These are phyloP conservation scores for Eremochloa ophiuroides DNA, from an alignment of 176 grass and related monocot genomes.

Conservation along the genomic window DNA sequence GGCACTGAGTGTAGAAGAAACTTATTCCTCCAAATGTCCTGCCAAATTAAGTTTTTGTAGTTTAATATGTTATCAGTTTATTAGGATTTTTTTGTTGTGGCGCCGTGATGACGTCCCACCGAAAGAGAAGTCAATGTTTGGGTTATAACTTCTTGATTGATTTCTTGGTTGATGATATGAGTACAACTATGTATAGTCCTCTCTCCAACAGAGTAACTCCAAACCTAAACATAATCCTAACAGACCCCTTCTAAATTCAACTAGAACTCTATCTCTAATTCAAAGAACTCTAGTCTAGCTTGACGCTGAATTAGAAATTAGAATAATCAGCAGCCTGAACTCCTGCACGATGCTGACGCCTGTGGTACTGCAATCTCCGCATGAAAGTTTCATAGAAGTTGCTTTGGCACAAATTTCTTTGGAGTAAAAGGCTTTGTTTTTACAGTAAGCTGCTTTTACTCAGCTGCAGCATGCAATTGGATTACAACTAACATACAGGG, in stretches of 20 bases:
- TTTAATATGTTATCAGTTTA: not conserved
- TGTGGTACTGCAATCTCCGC: not conserved
- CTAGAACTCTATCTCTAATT: not conserved
- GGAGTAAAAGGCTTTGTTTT: not conserved
- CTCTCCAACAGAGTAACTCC: not conserved
- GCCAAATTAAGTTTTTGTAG: not conserved
- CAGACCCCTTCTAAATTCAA: not conserved
- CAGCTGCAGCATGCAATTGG: not conserved
- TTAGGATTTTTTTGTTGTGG: not conserved
- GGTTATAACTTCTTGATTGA: not conserved
- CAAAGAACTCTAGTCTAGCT: not conserved
- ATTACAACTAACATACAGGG: not conserved
- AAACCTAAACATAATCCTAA: not conserved
- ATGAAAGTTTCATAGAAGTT: not conserved
- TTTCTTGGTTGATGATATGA: not conserved
- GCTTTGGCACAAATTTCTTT: not conserved
- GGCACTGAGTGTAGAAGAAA: too few relatives aligned
- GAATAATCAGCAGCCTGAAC: not conserved
- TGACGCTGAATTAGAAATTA: not conserved
- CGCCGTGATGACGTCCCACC: not conserved
- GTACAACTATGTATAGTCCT: not conserved
- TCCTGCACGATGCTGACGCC: not conserved
- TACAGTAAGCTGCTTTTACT: not conserved
- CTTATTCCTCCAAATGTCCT: not conserved
- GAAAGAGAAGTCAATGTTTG: not conserved